Evolutionary conservation across 2,329 filamentous ascomycete genomes (phyloP), one percentile per base, ranked within the genome.

Genomic region (Pseudogymnoascus sp.): DNA sequence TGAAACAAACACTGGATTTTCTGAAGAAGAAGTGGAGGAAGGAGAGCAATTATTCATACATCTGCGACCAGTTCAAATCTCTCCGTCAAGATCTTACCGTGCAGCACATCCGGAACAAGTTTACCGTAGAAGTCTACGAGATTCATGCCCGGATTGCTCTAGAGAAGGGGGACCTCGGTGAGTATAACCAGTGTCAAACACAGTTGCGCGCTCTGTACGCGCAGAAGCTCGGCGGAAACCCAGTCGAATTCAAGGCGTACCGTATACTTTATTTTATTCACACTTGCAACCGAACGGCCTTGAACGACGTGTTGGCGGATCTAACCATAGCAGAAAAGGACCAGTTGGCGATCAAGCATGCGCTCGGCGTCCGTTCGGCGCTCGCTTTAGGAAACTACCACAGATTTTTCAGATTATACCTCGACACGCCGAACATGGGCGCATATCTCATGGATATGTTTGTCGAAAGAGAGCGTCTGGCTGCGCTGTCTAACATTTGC

Each of bases 111-210:
- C 93, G 91, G 78, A 96, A 92, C 77, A 90, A 96, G 62, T 97
- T 99, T 75, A 97, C 95, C 26, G 93, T 97, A 68, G 89, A 85
- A 67, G 95, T 97, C 59, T 99, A 99, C 77, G 95, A 99, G 79
- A 96, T 93, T 66, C 95, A 99, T 78, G 95, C 93, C 68, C 88
- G 95, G 66, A 97, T 99, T 78, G 95, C 95, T 69, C 82, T 99
- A 77, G 93, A 99, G 78, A 97, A 96, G 84, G 92, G 90, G 79
- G 95, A 99, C 82, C 86, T 97, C 81, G 93, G 95, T 99, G 95
- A 99, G 95, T 99, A 99, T 95, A 99, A 99, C 81, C 95, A 99
- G 84, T 99, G 95, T 78, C 95, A 99, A 81, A 97, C 95, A 73
- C 95, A 99, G 80, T 83, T 99, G 74, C 91, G 91, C 77, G 91